Conservation (phyloP, 345 rosid genomes). For the Isatis tinctoria region DNA sequence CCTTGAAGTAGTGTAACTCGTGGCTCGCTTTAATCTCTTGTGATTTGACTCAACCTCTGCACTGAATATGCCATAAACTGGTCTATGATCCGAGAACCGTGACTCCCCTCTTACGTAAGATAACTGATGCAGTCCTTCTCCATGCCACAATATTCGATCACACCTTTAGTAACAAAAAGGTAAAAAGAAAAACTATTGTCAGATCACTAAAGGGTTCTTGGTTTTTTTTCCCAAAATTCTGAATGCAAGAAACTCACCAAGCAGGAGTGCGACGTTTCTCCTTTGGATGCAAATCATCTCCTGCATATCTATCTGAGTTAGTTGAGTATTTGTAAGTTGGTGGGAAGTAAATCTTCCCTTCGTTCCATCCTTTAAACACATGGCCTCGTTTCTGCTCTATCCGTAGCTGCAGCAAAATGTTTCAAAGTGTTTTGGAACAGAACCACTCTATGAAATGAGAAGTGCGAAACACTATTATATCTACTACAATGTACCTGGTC, state of each 20-base stretch:
- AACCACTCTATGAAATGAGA: background rate
- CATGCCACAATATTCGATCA: slow-evolving; percentile 91
- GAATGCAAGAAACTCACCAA: slow-evolving; percentile 52
- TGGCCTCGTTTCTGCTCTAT: slow-evolving; percentile 87
- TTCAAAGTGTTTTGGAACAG: background rate
- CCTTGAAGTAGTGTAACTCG: slow-evolving; percentile 67
- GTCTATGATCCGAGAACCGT: slow-evolving; percentile 94
- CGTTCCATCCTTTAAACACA: slow-evolving; percentile 88
- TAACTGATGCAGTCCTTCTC: slow-evolving; percentile 90
- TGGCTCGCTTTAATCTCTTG: slow-evolving; percentile 64
- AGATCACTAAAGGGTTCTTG: slow-evolving; percentile 8
- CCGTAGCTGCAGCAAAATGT: slow-evolving; percentile 54
- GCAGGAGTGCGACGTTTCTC: slow-evolving; percentile 99
- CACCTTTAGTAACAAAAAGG: slow-evolving; percentile 50
- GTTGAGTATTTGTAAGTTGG: slow-evolving; percentile 98
- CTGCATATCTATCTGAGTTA: slow-evolving; percentile 95
- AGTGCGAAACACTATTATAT: background rate
- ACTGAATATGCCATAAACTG: slow-evolving; percentile 88
- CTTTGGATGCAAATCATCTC: slow-evolving; percentile 84
- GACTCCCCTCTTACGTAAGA: slow-evolving; percentile 94
- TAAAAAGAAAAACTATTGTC: background rate
- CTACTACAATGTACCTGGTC: slow-evolving; percentile 57
- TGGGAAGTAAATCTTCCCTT: slow-evolving; percentile 95
- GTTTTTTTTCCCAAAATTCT: background rate
- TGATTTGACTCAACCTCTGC: slow-evolving; percentile 90